A percentile compares a stretch with the other conserved stretches of the same genome.
These are phyloP conservation scores for Pyrus communis DNA, from an alignment of 306 rosid genomes.

Conservation along the genomic window DNA sequence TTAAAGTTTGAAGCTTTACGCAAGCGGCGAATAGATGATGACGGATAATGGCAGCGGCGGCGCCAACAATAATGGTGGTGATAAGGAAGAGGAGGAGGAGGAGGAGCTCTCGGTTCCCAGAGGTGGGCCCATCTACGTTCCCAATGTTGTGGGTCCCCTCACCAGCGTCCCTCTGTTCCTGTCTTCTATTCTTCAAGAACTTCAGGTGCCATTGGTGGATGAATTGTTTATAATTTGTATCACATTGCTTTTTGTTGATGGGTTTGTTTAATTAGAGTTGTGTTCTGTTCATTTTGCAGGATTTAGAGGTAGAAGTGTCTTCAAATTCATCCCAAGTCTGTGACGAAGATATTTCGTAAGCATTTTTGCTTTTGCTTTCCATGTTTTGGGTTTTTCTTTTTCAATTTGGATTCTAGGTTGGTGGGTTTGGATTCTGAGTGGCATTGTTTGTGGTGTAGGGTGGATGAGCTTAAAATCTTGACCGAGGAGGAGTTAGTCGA, in stretches of 20 bases:
- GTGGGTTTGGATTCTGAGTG: neutral
- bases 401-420: neutral
- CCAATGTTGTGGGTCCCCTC: conserved; percentile 48
- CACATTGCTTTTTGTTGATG: neutral
- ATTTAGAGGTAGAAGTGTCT: conserved; percentile 41
- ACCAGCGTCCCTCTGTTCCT: conserved; percentile 45
- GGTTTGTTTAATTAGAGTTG: neutral
- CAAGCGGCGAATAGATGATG: neutral
- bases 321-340: conserved; percentile 21
- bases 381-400: conserved; percentile 2
- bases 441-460: conserved; percentile 30
- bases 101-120: conserved; percentile 33
- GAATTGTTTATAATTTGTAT: neutral
- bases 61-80: neutral
- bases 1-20: neutral
- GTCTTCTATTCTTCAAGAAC: conserved; percentile 38
- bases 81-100: neutral
- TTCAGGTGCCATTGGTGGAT: conserved; percentile 37
- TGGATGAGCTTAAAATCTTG: conserved; percentile 67
- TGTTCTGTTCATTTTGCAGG: conserved; percentile 25
- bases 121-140: conserved; percentile 78
- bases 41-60: neutral
- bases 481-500: conserved; percentile 72
- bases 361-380: neutral
- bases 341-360: conserved; percentile 59